These are phyloP conservation scores for Chlorophyllum brunneum DNA, from an alignment of 768 basidiomycete genomes.

Conservation along the genomic window DNA sequence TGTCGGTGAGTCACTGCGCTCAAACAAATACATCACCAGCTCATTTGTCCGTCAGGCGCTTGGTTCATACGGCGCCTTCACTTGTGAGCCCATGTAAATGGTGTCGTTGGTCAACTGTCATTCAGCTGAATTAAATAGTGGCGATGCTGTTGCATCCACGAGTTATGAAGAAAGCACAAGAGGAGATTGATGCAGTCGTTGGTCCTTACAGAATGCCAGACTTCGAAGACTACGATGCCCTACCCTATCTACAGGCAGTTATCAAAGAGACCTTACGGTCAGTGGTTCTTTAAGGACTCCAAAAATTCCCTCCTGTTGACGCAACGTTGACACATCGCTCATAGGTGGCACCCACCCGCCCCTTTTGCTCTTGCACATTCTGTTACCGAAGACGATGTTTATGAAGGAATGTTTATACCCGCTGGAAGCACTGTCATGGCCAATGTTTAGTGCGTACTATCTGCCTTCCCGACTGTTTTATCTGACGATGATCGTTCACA, in stretches of 20 bases:
- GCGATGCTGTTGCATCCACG: slow-evolving; percentile 30
- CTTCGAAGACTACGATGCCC: slow-evolving; percentile 24
- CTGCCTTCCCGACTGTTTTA: no score
- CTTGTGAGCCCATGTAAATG: slow-evolving; percentile 8
- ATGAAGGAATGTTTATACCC: slow-evolving; percentile 33
- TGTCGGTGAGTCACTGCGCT: slow-evolving; percentile 16
- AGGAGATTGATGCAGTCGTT: slow-evolving; percentile 30
- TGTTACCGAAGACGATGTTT: slow-evolving; percentile 29
- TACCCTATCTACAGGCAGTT: slow-evolving; percentile 24
- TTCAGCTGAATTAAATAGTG: slow-evolving; percentile 14
- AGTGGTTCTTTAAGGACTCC: neutral
- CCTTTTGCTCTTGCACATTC: slow-evolving; percentile 31
- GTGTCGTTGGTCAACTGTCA: neutral
- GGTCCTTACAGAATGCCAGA: slow-evolving; percentile 26
- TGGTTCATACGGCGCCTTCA: slow-evolving; percentile 13
- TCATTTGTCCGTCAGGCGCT: slow-evolving; percentile 13
- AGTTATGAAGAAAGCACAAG: slow-evolving; percentile 28
- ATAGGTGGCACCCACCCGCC: slow-evolving; percentile 21
- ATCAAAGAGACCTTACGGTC: slow-evolving; percentile 23
- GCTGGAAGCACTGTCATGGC: slow-evolving; percentile 25
- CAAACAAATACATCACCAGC: neutral
- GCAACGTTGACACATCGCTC: neutral
- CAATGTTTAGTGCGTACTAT: slow-evolving; percentile 20
- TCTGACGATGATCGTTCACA: neutral
- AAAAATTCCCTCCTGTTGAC: neutral